These are phyloP conservation scores for Penicillium goetzii DNA, from an alignment of 495 filamentous ascomycete species.

Conservation along the genomic window DNA sequence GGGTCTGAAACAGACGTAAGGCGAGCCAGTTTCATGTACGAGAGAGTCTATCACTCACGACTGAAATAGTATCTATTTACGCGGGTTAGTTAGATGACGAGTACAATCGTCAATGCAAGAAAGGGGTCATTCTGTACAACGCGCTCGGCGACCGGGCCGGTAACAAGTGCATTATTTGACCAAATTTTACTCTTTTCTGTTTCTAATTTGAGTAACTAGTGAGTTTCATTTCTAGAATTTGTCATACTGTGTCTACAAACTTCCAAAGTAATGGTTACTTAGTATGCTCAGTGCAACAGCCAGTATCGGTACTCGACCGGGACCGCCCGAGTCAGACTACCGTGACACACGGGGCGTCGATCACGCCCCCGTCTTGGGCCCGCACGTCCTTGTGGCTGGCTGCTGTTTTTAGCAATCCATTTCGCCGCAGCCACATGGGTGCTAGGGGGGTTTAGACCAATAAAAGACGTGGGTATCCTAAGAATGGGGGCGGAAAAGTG, in stretches of 20 bases:
- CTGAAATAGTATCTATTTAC: neutral
- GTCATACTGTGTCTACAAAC: neutral
- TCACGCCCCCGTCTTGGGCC: neutral
- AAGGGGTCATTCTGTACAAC: neutral
- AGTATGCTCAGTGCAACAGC: neutral
- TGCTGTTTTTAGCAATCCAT: conserved; percentile 17
- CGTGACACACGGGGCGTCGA: neutral
- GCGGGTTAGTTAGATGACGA: neutral
- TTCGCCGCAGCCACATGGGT: conserved; percentile 21
- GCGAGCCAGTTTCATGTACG: conserved; percentile 3
- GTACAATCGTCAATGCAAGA: neutral
- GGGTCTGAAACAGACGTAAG: conserved; percentile 10
- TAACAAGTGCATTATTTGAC: neutral
- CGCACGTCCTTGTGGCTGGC: neutral
- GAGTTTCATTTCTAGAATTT: neutral
- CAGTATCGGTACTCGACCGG: neutral
- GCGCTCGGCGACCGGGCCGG: neutral
- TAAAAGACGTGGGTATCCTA: neutral
- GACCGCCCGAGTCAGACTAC: conserved; percentile 2
- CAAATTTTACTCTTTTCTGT: neutral
- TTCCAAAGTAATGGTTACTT: neutral
- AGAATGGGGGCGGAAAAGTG: neutral
- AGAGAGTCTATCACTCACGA: neutral
- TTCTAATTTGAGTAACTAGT: neutral
- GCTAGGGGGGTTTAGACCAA: conserved; percentile 8